A percentile compares a stretch with the other conserved stretches of the same genome.
phyloP scores from a whole-genome alignment of 1,284 basidiomycete genomes.

The Golubevia pallescens region DNA sequence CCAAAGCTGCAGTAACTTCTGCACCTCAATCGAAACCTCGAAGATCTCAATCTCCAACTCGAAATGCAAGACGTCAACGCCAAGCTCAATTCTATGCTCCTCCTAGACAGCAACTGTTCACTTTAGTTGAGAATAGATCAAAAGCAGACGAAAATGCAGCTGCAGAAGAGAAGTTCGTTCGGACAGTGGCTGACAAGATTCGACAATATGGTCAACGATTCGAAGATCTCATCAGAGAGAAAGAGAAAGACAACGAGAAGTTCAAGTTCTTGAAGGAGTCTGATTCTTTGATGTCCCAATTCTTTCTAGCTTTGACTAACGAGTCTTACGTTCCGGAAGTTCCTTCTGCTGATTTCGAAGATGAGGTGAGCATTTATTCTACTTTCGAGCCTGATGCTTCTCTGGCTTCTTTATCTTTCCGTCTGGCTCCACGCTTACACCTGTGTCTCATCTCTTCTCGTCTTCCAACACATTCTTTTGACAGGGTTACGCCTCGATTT shows the following conservation, averaged over 20 bases:
- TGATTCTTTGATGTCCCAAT: neutral
- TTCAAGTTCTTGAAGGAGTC: conserved; percentile 26
- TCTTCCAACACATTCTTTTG: neutral
- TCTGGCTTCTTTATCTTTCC: no score
- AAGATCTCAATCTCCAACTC: conserved; percentile 6
- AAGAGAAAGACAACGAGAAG: conserved; percentile 26
- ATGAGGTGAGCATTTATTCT: neutral
- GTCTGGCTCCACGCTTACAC: no score
- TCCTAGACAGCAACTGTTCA: conserved; percentile 3
- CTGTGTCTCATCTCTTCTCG: neutral
- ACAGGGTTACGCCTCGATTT: conserved; percentile 5
- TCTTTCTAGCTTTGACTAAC: neutral
- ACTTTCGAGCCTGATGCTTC: no score
- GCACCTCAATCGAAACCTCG: neutral
- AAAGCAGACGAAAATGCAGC: neutral
- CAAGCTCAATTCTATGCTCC: conserved; percentile 2
- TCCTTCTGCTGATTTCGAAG: neutral
- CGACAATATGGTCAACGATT: conserved; percentile 28
- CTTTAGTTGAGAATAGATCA: neutral
- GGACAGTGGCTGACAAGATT: conserved; percentile 30
- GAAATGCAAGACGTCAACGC: neutral
- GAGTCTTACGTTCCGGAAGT: neutral
- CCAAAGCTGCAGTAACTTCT: neutral
- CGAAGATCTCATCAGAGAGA: conserved; percentile 25
- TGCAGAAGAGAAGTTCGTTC: conserved; percentile 17